Evolutionary conservation across 495 filamentous ascomycete genomes (phyloP), one percentile per base, ranked within the genome.

Genomic region (Aspergillus affinis): DNA sequence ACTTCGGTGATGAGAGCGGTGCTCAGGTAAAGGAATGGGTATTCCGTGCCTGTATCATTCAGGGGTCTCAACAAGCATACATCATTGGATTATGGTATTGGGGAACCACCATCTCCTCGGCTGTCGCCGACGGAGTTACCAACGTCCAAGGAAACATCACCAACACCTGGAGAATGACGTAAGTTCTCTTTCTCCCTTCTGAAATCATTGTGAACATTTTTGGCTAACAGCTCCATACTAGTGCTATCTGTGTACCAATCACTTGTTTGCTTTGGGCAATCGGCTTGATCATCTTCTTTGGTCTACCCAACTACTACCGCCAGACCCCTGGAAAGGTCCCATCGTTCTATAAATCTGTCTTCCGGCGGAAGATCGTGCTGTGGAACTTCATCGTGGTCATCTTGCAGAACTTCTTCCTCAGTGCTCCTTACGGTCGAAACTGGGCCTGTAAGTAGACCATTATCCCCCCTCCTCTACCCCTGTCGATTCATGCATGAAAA

Each of bases 261-360:
- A 67, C 75, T 8, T 44, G 69, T 3, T 71, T 80, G 52, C 62
- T 81, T 6, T 81, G 78, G 78, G 57, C 55, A 7, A 62, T 81
- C 12, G 78, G 77, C 8, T 49, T 78, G 15, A 51, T 81, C 9
- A 58, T 81, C 10, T 78, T 71, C 55, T 75, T 78, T 41, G 78
- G 78, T 10, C 63, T 81, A 41, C 78, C 78, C 23, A 78, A 79
- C 48, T 81, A 80, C 58, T 81, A 81, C 58, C 78, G 82, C 51
- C 86, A 88, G 62, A 72, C 78, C 1, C 88, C 89, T 0, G 89
- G 87, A 54, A 82, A 82, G 44, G 83, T 91, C 0, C 89, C 89
- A 0, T 80, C 78, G 1, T 81, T 81, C 68, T 81, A 81, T 58
- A 69, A 73, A 57, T 78, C 78, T 0, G 73, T 81, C 12, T 77